Conservation (phyloP, 257 asterid genomes). For the Ligustrum vulgare region DNA sequence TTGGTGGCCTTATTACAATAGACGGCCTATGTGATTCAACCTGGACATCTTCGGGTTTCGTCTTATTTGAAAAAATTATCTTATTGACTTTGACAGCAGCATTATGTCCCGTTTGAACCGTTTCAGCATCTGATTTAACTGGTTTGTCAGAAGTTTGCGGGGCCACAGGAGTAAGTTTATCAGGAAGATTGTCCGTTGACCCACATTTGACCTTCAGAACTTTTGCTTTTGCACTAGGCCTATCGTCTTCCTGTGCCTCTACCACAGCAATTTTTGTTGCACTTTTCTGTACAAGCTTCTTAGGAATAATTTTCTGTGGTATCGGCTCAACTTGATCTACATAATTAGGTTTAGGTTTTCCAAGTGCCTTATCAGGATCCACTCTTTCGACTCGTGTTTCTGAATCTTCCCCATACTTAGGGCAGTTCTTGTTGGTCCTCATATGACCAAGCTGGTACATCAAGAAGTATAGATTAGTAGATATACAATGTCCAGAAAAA, state of each 20-base stretch:
- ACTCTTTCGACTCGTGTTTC: conserved; percentile 63
- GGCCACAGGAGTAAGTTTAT: conserved; percentile 62
- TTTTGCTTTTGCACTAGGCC: conserved; percentile 73
- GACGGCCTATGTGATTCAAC: conserved; percentile 68
- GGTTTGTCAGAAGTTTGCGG: conserved; percentile 81
- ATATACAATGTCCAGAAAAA: conserved; percentile 21
- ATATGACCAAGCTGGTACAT: conserved; percentile 88
- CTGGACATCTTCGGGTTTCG: conserved; percentile 60
- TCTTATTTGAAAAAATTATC: conserved; percentile 74
- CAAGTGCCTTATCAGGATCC: conserved; percentile 61
- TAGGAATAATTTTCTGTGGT: conserved; percentile 51
- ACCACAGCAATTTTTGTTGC: conserved; percentile 51
- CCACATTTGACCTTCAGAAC: conserved; percentile 85
- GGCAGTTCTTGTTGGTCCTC: conserved; percentile 99
- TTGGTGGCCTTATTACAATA: conserved; percentile 75
- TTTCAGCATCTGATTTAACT: conserved; percentile 63
- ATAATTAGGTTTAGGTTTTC: conserved; percentile 42
- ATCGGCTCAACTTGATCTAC: conserved; percentile 64
- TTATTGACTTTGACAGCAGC: conserved; percentile 69
- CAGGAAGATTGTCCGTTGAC: conserved; percentile 66
- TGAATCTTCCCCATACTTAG: conserved; percentile 84
- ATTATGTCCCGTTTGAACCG: conserved; percentile 62
- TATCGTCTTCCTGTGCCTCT: conserved; percentile 74
- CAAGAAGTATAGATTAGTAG: conserved; percentile 15
- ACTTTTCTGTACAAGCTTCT: conserved; percentile 62